phyloP scores from a whole-genome alignment of 768 basidiomycete genomes.

The Suillus paluster region DNA sequence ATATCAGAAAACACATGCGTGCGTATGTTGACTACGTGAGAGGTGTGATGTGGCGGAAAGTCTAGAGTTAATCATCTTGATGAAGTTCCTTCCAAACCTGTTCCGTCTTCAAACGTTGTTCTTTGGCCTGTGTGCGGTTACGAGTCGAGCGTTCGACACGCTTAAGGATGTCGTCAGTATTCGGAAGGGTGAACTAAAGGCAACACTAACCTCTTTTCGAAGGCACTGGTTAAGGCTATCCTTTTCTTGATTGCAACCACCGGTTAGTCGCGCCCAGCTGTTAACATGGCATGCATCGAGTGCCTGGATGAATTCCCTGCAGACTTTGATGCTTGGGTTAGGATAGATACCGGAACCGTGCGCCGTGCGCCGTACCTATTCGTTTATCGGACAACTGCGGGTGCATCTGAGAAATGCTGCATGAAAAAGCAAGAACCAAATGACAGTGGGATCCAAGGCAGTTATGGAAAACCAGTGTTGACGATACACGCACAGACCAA shows the following conservation, averaged over 20 bases:
- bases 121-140: slow-evolving; percentile 67
- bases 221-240: slow-evolving; percentile 71
- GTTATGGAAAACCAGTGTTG: slow-evolving; percentile 6
- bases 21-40: neutral
- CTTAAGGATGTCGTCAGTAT: slow-evolving; percentile 39
- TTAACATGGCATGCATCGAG: slow-evolving; percentile 71
- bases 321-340: slow-evolving; percentile 48
- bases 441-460: slow-evolving; percentile 7
- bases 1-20: slow-evolving; percentile 2
- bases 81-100: slow-evolving; percentile 67
- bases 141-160: slow-evolving; percentile 58
- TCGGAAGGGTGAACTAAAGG: neutral
- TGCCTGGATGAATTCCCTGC: slow-evolving; percentile 78
- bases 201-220: slow-evolving; percentile 61
- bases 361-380: slow-evolving; percentile 42
- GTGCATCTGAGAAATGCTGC: slow-evolving; percentile 53
- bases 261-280: slow-evolving; percentile 67
- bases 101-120: slow-evolving; percentile 57
- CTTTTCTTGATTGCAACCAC: slow-evolving; percentile 73
- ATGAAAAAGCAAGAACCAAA: slow-evolving; percentile 5
- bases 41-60: neutral
- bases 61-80: slow-evolving; percentile 39
- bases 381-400: slow-evolving; percentile 73
- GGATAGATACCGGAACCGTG: neutral
- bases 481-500: slow-evolving; percentile 23